Evolutionary conservation across 116 monocot genomes (phyloP).

Genomic region (Dioscorea cayenensis): DNA sequence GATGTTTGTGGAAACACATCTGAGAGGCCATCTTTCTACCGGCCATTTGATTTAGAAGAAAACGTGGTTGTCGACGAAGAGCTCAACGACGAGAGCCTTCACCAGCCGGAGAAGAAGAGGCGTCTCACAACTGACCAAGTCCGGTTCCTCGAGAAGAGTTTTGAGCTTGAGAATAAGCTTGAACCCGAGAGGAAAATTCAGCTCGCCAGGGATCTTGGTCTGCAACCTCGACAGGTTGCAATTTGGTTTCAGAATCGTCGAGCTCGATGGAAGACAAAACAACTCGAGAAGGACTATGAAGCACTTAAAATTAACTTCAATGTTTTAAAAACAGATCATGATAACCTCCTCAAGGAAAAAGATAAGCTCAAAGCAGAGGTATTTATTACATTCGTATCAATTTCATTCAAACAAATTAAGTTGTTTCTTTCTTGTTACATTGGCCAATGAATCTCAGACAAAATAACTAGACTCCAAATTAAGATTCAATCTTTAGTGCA

Average conservation of each 20-base stretch:
- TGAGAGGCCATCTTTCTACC: slow-evolving; percentile 10
- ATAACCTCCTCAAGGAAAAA: slow-evolving; percentile 40
- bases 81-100: slow-evolving; percentile 26
- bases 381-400: slow-evolving; percentile 5
- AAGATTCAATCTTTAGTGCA: slow-evolving; percentile 23
- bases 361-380: slow-evolving; percentile 64
- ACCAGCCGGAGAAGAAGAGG: slow-evolving; percentile 61
- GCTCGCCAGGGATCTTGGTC: slow-evolving; percentile 47
- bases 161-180: slow-evolving; percentile 59
- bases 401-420: too few species aligned
- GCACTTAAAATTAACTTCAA: slow-evolving; percentile 32
- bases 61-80: slow-evolving; percentile 18
- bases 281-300: slow-evolving; percentile 64
- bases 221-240: slow-evolving; percentile 64
- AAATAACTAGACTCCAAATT: slow-evolving; percentile 82
- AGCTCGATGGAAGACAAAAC: slow-evolving; percentile 76
- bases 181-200: slow-evolving; percentile 65
- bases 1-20: slow-evolving; percentile 12
- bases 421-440: too few species aligned
- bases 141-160: slow-evolving; percentile 53
- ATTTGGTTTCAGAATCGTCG: slow-evolving; percentile 82
- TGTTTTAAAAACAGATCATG: slow-evolving; percentile 34
- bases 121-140: slow-evolving; percentile 42
- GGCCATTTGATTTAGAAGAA: slow-evolving; percentile 26
- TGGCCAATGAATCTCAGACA: neutral